Conservation (phyloP, 495 filamentous ascomycete species). For the Xylaria bambusicola region DNA sequence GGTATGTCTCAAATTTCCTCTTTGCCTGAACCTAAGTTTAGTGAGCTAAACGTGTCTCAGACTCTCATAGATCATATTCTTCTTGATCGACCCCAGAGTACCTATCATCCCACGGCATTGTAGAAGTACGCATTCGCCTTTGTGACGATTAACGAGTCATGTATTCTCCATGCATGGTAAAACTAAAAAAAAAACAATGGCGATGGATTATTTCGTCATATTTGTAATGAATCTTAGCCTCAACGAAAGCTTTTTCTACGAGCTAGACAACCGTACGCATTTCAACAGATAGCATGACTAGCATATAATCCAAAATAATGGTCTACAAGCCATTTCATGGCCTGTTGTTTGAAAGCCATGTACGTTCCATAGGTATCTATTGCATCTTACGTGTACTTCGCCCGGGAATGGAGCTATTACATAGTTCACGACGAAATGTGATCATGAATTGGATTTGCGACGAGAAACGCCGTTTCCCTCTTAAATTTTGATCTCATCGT, state of each 20-base stretch:
- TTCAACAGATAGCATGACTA: neutral
- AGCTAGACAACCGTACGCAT: neutral
- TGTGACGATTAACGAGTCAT: neutral
- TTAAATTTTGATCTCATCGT: too few relatives aligned
- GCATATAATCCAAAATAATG: neutral
- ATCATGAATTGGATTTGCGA: too few relatives aligned
- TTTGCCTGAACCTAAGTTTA: neutral
- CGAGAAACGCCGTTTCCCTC: too few relatives aligned
- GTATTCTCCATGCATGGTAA: too few relatives aligned
- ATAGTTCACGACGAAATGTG: too few relatives aligned
- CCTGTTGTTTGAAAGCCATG: too few relatives aligned
- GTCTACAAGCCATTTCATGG: neutral
- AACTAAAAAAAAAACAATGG: too few relatives aligned
- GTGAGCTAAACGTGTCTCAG: slow-evolving; percentile 30
- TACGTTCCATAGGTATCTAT: neutral
- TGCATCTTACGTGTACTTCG: neutral
- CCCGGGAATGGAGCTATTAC: too few relatives aligned
- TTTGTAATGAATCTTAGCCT: neutral
- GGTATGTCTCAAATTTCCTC: slow-evolving; percentile 29
- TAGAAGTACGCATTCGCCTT: neutral
- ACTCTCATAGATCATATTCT: slow-evolving; percentile 39
- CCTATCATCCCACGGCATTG: slow-evolving; percentile 13
- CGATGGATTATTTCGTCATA: neutral
- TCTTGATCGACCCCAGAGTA: slow-evolving; percentile 29
- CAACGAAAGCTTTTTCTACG: neutral